These are phyloP conservation scores for Excoecaria cochinchinensis DNA, from an alignment of 345 rosid species.

Conservation along the genomic window DNA sequence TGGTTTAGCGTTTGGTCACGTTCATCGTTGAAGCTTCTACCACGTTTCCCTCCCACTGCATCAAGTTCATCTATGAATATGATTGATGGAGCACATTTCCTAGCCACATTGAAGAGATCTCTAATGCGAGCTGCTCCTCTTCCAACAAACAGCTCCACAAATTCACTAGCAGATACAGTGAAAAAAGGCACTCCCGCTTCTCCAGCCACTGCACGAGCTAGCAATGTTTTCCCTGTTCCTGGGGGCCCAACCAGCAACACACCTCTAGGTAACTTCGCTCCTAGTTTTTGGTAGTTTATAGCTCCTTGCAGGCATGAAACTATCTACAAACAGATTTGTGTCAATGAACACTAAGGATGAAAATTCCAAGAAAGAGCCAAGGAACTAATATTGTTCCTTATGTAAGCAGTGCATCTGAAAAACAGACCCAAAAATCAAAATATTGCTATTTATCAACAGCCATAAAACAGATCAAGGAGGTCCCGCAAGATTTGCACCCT, in stretches of 20 bases:
- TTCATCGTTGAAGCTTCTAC: constrained; percentile 97
- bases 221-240: constrained; percentile 92
- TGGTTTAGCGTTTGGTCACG: constrained; percentile 95
- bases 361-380: constrained; percentile 2
- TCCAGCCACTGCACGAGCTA: constrained; percentile 97
- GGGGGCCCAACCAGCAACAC: constrained; percentile 94
- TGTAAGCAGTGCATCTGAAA: too few species aligned
- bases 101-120: constrained; percentile 77
- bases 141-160: constrained; percentile 95
- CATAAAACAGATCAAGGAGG: constrained; percentile 1
- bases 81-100: constrained; percentile 84
- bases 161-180: constrained; percentile 94
- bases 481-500: background rate
- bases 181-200: constrained; percentile 96
- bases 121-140: constrained; percentile 98
- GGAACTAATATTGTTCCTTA: too few species aligned
- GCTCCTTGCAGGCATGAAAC: constrained; percentile 97
- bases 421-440: background rate
- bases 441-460: background rate
- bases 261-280: constrained; percentile 89
- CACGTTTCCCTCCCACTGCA: constrained; percentile 96
- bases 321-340: constrained; percentile 50
- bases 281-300: constrained; percentile 72
- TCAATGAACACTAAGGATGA: constrained; percentile 8
- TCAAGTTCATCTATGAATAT: constrained; percentile 96